Evolutionary conservation across 805 yeast genomes (phyloP), one percentile per base, ranked within the genome.

Genomic region (Kodamaea restingae): DNA sequence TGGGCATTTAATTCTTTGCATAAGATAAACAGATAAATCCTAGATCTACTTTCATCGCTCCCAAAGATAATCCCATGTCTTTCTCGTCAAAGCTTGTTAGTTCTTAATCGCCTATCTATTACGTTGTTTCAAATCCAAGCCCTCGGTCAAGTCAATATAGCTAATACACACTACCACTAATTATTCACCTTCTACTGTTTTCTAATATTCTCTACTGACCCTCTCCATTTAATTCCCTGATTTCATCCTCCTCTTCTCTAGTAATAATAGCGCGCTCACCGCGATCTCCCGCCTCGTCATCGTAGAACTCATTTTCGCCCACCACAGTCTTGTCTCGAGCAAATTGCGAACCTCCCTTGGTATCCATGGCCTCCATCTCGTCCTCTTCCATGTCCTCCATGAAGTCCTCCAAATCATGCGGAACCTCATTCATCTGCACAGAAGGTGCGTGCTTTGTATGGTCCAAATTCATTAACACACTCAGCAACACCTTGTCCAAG

Each of bases 401-500:
- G 45, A 48, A 40, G 34, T 54, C 60, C 34, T 52, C 58, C 26
- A 51, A 45, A 33, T 55, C 58, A 18, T 50, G 49, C 1, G 60
- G 60, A 15, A 52, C 58, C 29, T 54, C 54, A 32, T 52, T 41
- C 60, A 55, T 54, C 42, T 55, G 60, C 38, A 55, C 60, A 11
- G 56, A 51, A 1, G 60, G 60, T 8, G 60, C 60, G 22, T 51
- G 51, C 39, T 55, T 51, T 25, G 60, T 55, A 48, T 53, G 47
- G 36, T 54, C 58, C 47, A 55, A 50, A 43, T 55, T 55, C 41
- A 49, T 43, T 26, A 55, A 40, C 36, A 54, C 53, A 29, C 48
- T 48, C 39, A 50, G 51, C 49, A 55, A 45, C 36, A 55, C 45
- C 46, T 53, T 52, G 48, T 54, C 53, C 50, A 55, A 47, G 42